Percentiles rank a stretch among this genome's conserved stretches.
phyloP scores from a whole-genome alignment of 2,329 filamentous ascomycete genomes.

The Trichoderma sp. region DNA sequence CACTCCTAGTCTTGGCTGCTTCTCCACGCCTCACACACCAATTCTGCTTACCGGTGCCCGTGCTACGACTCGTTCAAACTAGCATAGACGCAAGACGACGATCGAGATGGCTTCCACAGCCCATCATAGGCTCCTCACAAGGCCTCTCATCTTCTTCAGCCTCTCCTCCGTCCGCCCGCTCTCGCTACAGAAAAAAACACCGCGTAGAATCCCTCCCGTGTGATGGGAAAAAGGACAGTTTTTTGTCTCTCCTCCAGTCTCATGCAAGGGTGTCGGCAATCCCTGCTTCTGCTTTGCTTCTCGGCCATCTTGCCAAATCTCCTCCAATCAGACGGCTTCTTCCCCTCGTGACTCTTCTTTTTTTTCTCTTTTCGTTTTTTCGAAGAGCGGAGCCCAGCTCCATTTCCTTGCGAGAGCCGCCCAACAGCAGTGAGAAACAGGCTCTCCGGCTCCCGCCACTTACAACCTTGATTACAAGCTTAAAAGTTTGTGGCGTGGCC shows the following conservation, averaged over 20 bases:
- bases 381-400: neutral
- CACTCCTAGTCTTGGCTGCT: neutral
- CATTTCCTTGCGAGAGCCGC: neutral
- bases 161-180: neutral
- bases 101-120: neutral
- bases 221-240: neutral
- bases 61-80: neutral
- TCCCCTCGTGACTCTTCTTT: neutral
- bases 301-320: neutral
- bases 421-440: neutral
- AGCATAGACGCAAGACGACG: neutral
- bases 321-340: neutral
- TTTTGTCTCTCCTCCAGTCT: neutral
- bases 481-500: neutral
- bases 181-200: neutral
- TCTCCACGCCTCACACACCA: neutral
- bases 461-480: conserved; percentile 10
- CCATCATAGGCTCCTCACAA: neutral
- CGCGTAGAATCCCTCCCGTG: neutral
- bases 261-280: conserved; percentile 1
- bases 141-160: neutral
- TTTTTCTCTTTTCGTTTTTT: neutral
- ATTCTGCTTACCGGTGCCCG: neutral
- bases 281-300: neutral
- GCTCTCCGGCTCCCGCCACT: neutral